Percentiles rank a stretch among this genome's conserved stretches.
phyloP scores from a whole-genome alignment of 352 stramenopile species.

The Phytophthora idaei region DNA sequence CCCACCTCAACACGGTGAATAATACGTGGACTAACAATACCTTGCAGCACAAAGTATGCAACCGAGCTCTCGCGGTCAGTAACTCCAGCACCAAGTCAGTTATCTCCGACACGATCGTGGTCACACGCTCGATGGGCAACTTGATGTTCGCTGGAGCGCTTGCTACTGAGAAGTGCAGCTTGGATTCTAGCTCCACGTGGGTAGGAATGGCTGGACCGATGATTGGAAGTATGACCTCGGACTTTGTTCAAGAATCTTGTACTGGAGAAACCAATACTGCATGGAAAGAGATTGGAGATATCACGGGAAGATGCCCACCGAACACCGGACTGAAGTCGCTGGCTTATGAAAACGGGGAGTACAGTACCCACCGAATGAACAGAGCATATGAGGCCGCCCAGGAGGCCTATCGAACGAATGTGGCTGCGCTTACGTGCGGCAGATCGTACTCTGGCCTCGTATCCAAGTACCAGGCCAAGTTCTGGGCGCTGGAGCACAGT shows the following conservation, averaged over 20 bases:
- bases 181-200: conserved; percentile 36
- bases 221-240: conserved; percentile 30
- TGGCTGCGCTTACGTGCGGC: conserved; percentile 42
- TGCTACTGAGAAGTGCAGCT: conserved; percentile 23
- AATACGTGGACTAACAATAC: conserved; percentile 16
- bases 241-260: conserved; percentile 27
- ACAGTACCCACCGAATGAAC: conserved; percentile 20
- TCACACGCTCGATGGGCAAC: conserved; percentile 31
- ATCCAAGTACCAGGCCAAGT: conserved; percentile 30
- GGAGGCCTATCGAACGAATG: conserved; percentile 27
- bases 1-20: conserved; percentile 21
- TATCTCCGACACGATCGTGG: conserved; percentile 27
- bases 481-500: conserved; percentile 20
- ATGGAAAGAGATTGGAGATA: conserved; percentile 23
- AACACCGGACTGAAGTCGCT: conserved; percentile 36
- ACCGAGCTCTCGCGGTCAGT: conserved; percentile 23
- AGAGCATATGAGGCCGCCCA: conserved; percentile 34
- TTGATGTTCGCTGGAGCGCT: conserved; percentile 31
- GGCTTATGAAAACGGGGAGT: conserved; percentile 33
- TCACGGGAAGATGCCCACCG: conserved; percentile 29
- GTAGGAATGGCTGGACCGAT: conserved; percentile 32
- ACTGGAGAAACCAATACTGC: conserved; percentile 12
- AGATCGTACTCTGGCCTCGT: conserved; percentile 32
- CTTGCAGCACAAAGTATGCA: conserved; percentile 25
- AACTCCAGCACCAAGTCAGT: conserved; percentile 7